A percentile compares a stretch with the other conserved stretches of the same genome.
phyloP scores from a whole-genome alignment of 352 stramenopile genomes.

The Phytophthora sp. region DNA sequence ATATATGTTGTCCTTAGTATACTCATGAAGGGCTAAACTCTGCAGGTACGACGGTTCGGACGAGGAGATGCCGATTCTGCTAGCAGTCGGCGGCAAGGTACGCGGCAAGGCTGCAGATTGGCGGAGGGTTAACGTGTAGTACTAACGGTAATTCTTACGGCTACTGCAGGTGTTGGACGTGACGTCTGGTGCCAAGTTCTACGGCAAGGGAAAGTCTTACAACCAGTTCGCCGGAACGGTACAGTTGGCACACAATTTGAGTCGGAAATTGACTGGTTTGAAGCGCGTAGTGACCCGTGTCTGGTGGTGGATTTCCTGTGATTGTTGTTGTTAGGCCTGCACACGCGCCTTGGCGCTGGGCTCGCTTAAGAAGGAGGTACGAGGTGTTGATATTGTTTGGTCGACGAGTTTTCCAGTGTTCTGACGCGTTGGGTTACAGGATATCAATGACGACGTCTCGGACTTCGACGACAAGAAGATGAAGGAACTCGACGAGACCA shows the following conservation, averaged over 20 bases:
- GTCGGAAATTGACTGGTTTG: background rate
- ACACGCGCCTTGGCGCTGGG: slow-evolving; percentile 73
- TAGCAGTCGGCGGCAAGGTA: slow-evolving; percentile 79
- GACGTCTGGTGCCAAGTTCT: slow-evolving; percentile 75
- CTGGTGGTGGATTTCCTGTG: background rate
- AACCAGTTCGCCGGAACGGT: slow-evolving; percentile 76
- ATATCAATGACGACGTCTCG: slow-evolving; percentile 74
- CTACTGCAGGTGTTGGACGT: slow-evolving; percentile 68
- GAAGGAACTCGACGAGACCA: slow-evolving; percentile 70
- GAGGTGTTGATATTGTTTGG: background rate
- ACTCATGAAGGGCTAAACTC: slow-evolving; percentile 3
- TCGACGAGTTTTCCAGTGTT: background rate
- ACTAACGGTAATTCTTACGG: slow-evolving; percentile 11
- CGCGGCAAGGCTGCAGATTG: background rate
- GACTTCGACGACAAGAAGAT: slow-evolving; percentile 71
- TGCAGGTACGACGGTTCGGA: slow-evolving; percentile 74
- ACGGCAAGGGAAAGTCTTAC: slow-evolving; percentile 75
- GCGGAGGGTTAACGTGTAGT: background rate
- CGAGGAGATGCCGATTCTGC: slow-evolving; percentile 63
- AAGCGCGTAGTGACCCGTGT: slow-evolving; percentile 12
- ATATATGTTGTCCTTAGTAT: slow-evolving; percentile 3
- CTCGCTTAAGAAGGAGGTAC: slow-evolving; percentile 74
- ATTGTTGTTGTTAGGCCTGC: slow-evolving; percentile 52
- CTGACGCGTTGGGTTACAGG: slow-evolving; percentile 36
- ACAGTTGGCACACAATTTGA: slow-evolving; percentile 17